phyloP scores from a whole-genome alignment of 2,329 filamentous ascomycete genomes.

The Fusarium sp. region DNA sequence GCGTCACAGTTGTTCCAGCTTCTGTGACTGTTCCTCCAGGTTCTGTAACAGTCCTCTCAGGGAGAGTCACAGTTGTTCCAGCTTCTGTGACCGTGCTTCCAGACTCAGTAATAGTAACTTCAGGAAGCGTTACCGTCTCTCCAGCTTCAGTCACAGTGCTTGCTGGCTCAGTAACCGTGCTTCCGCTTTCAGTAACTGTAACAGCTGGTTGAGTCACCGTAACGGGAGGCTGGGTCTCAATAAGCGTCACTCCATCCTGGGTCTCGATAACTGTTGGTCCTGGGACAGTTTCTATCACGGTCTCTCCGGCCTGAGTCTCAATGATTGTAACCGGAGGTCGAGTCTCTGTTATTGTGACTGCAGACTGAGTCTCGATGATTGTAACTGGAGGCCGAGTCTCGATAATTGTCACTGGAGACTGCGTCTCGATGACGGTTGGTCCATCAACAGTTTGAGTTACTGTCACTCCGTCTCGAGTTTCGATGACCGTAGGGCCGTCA shows the following conservation, averaged over 20 bases:
- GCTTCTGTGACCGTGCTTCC: constrained; percentile 21
- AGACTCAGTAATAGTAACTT: constrained; percentile 16
- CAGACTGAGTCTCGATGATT: constrained; percentile 10
- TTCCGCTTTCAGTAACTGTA: neutral
- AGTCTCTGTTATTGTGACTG: constrained; percentile 17
- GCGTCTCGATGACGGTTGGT: constrained; percentile 8
- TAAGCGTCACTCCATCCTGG: neutral
- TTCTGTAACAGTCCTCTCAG: constrained; percentile 4
- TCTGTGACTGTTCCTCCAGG: constrained; percentile 16
- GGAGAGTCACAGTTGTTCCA: constrained; percentile 14
- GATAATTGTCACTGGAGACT: constrained; percentile 6
- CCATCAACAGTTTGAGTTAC: neutral
- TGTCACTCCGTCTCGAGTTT: constrained; percentile 6
- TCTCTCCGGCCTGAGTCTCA: neutral
- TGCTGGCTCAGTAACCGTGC: too few species aligned
- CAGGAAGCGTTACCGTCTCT: constrained; percentile 16
- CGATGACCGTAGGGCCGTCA: constrained; percentile 10
- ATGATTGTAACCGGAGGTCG: constrained; percentile 10
- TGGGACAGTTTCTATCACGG: neutral
- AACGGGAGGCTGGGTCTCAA: too few species aligned
- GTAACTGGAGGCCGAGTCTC: constrained; percentile 12
- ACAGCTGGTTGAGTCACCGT: neutral
- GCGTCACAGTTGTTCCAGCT: constrained; percentile 16
- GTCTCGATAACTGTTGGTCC: neutral
- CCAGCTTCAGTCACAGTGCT: constrained; percentile 13